Percentiles rank a stretch among this genome's conserved stretches.
phyloP scores from a whole-genome alignment of 106 monocot genomes.

The Gastrodia elata region DNA sequence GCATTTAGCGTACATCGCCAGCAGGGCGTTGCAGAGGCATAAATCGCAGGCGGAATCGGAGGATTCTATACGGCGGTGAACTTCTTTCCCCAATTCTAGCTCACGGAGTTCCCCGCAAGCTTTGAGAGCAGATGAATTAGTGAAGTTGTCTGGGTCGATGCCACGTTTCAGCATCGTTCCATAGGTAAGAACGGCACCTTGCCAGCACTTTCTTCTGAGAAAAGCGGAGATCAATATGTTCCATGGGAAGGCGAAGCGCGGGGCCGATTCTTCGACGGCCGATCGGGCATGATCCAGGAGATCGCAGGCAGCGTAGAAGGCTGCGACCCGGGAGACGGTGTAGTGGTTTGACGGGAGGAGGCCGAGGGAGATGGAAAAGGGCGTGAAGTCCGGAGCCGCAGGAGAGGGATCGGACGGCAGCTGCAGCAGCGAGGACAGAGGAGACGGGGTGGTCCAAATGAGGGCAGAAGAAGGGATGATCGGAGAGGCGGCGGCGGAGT shows the following conservation, averaged over 20 bases:
- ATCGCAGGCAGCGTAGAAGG: constrained; percentile 38
- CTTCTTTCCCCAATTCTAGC: constrained; percentile 20
- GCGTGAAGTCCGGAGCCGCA: constrained; percentile 59
- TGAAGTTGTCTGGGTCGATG: constrained; percentile 30
- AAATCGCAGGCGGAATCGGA: constrained; percentile 13
- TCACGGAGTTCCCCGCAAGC: constrained; percentile 52
- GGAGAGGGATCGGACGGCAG: constrained; percentile 18
- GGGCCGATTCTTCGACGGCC: constrained; percentile 14
- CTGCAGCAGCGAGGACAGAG: constrained; percentile 35
- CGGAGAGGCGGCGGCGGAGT: constrained; percentile 21
- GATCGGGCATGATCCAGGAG: constrained; percentile 23
- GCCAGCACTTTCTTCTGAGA: constrained; percentile 1
- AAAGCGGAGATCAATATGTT: constrained; percentile 46
- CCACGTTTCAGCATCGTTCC: constrained; percentile 26
- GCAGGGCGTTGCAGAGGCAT: constrained; percentile 45
- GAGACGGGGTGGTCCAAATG: constrained; percentile 36
- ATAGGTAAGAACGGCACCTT: constrained; percentile 15
- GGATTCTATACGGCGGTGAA: constrained; percentile 11
- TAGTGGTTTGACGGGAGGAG: constrained; percentile 17
- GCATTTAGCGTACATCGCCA: constrained; percentile 58
- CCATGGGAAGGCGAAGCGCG: constrained; percentile 25
- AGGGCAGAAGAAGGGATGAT: constrained; percentile 12
- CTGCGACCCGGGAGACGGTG: constrained; percentile 29
- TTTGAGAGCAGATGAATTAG: constrained; percentile 43
- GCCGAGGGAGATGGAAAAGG: constrained; percentile 40